phyloP scores from a whole-genome alignment of 2,329 filamentous ascomycete genomes.

The Hirsutella minnesotensis region DNA sequence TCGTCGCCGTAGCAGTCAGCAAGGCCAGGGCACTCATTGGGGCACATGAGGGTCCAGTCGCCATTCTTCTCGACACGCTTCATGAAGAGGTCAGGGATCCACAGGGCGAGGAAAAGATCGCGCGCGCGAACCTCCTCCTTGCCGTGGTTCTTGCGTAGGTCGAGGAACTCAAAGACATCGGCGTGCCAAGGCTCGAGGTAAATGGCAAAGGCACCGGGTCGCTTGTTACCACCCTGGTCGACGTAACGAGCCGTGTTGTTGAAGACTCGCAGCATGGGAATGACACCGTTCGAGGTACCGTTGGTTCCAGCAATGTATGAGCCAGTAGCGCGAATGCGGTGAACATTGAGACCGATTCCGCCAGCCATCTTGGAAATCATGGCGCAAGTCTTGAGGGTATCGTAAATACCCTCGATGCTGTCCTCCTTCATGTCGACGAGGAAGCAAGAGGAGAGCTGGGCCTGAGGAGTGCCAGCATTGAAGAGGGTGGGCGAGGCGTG shows the following conservation, averaged over 20 bases:
- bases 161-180: slow-evolving; percentile 94
- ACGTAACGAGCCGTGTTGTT: slow-evolving; percentile 99
- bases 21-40: slow-evolving; percentile 87
- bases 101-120: slow-evolving; percentile 93
- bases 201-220: slow-evolving; percentile 94
- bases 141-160: slow-evolving; percentile 97
- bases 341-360: slow-evolving; percentile 91
- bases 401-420: slow-evolving; percentile 98
- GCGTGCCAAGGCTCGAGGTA: slow-evolving; percentile 99
- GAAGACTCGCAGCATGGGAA: slow-evolving; percentile 96
- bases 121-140: slow-evolving; percentile 97
- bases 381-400: slow-evolving; percentile 96
- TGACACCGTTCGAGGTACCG: slow-evolving; percentile 92
- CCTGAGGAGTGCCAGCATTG: slow-evolving; percentile 90
- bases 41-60: slow-evolving; percentile 97
- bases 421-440: slow-evolving; percentile 99
- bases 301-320: slow-evolving; percentile 98
- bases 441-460: slow-evolving; percentile 96
- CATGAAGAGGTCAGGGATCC: slow-evolving; percentile 99
- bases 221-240: slow-evolving; percentile 98
- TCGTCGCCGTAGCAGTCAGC: slow-evolving; percentile 96
- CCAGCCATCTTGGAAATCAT: slow-evolving; percentile 99
- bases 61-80: slow-evolving; percentile 96
- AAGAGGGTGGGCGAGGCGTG: slow-evolving; percentile 97
- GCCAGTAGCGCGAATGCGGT: slow-evolving; percentile 92